Percentiles rank a stretch among this genome's conserved stretches.
Conservation (phyloP, 495 filamentous ascomycete genomes). For the Hypoxylon rickii region DNA sequence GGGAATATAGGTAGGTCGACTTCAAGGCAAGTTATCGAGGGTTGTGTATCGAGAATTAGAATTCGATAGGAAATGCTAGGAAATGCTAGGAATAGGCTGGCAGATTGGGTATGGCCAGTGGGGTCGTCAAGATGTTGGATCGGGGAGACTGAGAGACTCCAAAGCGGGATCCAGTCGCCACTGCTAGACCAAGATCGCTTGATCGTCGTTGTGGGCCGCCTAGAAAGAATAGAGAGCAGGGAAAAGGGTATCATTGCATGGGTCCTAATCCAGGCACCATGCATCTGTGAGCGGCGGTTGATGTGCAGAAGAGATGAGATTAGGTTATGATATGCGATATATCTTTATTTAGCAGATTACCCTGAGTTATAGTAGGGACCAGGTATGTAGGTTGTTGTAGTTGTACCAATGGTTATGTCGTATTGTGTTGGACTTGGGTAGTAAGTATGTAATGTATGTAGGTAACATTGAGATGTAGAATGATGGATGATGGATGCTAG, state of each 20-base stretch:
- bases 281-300: not conserved
- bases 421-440: too few relatives aligned
- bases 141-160: not conserved
- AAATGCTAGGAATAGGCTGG: too few relatives aligned
- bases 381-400: too few relatives aligned
- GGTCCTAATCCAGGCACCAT: conserved; percentile 2
- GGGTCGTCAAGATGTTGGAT: not conserved
- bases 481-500: too few relatives aligned
- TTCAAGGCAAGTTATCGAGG: not conserved
- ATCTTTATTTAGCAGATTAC: conserved; percentile 23
- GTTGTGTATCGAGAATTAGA: conserved; percentile 5
- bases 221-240: not conserved
- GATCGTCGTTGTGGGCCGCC: not conserved
- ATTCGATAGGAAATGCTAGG: too few relatives aligned
- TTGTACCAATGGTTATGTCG: too few relatives aligned
- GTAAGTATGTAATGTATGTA: too few relatives aligned
- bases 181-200: not conserved
- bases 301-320: not conserved
- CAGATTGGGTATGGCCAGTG: too few relatives aligned
- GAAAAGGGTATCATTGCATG: not conserved
- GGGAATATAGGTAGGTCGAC: too few relatives aligned
- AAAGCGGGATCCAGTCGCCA: too few relatives aligned
- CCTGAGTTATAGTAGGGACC: too few relatives aligned
- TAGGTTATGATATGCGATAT: not conserved
- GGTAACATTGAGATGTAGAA: too few relatives aligned